phyloP scores from a whole-genome alignment of 345 rosid species.

The Murraya paniculata region DNA sequence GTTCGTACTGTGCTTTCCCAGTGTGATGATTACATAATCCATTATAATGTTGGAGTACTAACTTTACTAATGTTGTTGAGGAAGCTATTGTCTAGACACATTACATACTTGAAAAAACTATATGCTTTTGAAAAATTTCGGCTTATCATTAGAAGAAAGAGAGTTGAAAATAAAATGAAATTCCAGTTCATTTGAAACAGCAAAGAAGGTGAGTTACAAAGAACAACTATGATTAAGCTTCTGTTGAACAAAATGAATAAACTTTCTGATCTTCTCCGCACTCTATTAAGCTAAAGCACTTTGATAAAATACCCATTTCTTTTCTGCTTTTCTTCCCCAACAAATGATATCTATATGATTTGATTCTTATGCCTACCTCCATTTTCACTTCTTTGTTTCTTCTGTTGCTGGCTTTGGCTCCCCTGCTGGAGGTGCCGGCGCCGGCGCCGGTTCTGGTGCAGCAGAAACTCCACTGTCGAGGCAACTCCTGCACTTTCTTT shows the following conservation, averaged over 20 bases:
- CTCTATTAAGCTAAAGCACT: not conserved
- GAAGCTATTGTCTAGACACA: too few relatives aligned
- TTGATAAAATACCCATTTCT: not conserved
- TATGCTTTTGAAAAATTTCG: not conserved
- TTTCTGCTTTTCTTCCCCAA: not conserved
- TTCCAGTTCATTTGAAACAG: not conserved
- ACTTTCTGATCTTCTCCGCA: not conserved
- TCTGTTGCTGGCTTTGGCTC: constrained; percentile 34
- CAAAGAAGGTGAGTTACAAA: not conserved
- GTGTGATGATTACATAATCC: not conserved
- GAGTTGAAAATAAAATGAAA: not conserved
- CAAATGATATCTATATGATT: not conserved
- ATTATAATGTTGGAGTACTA: not conserved
- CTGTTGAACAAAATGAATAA: not conserved
- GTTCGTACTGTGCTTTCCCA: not conserved
- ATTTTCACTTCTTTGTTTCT: constrained; percentile 46
- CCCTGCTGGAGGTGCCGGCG: not conserved
- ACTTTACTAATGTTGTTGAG: not conserved
- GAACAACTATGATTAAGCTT: constrained; percentile 11
- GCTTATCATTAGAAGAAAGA: not conserved
- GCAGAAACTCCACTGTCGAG: constrained; percentile 73
- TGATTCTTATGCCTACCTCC: not conserved
- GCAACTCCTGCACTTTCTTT: constrained; percentile 75
- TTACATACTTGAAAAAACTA: not conserved
- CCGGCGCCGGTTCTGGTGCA: not conserved